Conservation (phyloP, 495 filamentous ascomycete genomes). For the Oidiodendron maius region DNA sequence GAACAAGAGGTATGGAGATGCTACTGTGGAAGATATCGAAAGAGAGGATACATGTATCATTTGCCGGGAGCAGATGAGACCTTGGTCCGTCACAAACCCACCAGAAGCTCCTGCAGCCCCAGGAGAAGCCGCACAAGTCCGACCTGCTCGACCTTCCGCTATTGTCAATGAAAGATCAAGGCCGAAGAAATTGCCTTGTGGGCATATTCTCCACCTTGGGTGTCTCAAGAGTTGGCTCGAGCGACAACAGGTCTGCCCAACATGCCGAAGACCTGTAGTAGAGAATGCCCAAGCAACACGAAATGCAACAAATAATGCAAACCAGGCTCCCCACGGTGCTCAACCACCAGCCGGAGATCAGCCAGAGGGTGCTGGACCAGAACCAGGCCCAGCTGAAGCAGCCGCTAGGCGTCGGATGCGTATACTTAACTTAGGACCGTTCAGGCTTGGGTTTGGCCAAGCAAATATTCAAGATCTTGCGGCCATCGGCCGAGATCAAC, state of each 20-base stretch:
- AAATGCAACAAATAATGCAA: constrained; percentile 24
- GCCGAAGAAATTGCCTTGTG: constrained; percentile 93
- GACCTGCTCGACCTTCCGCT: constrained; percentile 31
- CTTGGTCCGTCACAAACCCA: constrained; percentile 48
- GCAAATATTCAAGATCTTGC: constrained; percentile 21
- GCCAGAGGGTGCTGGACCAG: constrained; percentile 19
- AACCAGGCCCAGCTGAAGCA: constrained; percentile 18
- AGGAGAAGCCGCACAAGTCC: constrained; percentile 30
- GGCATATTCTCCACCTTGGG: constrained; percentile 89
- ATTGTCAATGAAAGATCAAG: constrained; percentile 71
- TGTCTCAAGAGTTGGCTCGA: constrained; percentile 98
- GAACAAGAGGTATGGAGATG: constrained; percentile 87
- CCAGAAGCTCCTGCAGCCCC: constrained; percentile 24
- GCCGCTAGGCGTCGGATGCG: constrained; percentile 32
- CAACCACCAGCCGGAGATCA: constrained; percentile 18
- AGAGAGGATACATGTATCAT: constrained; percentile 95
- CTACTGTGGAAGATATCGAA: constrained; percentile 76
- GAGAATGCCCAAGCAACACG: constrained; percentile 22
- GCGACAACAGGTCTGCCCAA: constrained; percentile 94
- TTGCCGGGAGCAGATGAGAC: constrained; percentile 91
- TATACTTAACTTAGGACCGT: constrained; percentile 57
- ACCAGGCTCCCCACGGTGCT: constrained; percentile 23
- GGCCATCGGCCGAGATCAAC: constrained; percentile 18
- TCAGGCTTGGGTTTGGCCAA: constrained; percentile 51
- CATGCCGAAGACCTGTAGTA: constrained; percentile 80